phyloP scores from a whole-genome alignment of 2,329 filamentous ascomycete species.

The Penicillium janthinellum region DNA sequence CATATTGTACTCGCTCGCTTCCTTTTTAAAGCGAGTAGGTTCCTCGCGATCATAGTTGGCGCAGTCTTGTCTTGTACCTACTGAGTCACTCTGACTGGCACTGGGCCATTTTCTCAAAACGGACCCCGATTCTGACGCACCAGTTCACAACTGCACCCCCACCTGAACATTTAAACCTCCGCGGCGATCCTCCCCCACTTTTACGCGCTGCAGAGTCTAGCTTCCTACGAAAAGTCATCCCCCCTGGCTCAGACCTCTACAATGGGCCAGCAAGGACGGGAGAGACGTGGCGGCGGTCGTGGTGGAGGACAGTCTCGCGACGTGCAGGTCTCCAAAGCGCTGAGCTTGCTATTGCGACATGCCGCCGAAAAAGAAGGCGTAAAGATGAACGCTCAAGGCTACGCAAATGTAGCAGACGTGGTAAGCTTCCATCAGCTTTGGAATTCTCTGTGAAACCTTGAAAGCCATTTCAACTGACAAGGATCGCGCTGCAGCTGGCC shows the following conservation, averaged over 20 bases:
- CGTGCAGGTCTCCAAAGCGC: constrained; percentile 44
- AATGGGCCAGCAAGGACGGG: constrained; percentile 12
- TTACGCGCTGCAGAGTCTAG: not conserved
- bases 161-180: constrained; percentile 16
- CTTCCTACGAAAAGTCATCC: not conserved
- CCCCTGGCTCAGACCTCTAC: not conserved
- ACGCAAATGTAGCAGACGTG: constrained; percentile 61
- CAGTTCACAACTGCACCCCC: constrained; percentile 6
- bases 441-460: not conserved
- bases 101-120: not conserved
- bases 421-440: constrained; percentile 40
- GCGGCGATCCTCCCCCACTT: constrained; percentile 3
- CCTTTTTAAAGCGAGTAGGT: not conserved
- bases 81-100: constrained; percentile 8
- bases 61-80: not conserved
- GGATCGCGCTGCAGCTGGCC: constrained; percentile 48
- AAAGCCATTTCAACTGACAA: not conserved
- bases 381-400: constrained; percentile 60
- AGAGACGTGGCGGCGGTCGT: constrained; percentile 9
- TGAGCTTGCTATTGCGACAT: constrained; percentile 59
- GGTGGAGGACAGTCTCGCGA: constrained; percentile 31
- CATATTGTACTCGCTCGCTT: not conserved
- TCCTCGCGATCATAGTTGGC: not conserved
- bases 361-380: constrained; percentile 63
- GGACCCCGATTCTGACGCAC: constrained; percentile 10